A percentile compares a stretch with the other conserved stretches of the same genome.
These are phyloP conservation scores for Areca catechu DNA, from an alignment of 176 grass and related monocot species.

Conservation along the genomic window DNA sequence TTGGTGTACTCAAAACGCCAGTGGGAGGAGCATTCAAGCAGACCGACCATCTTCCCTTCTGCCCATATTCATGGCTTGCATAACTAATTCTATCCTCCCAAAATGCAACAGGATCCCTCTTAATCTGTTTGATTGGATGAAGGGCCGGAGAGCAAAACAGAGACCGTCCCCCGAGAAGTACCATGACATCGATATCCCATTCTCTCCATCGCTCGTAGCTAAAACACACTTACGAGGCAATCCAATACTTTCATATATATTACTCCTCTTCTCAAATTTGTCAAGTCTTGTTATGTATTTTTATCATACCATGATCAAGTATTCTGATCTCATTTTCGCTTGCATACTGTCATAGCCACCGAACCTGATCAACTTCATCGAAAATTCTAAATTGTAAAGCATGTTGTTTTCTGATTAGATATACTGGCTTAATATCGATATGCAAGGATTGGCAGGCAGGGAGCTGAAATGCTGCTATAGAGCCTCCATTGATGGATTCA, in stretches of 20 bases:
- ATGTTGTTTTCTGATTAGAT: neutral
- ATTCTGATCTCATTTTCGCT: no score
- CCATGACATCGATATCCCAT: constrained; percentile 55
- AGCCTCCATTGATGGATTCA: constrained; percentile 66
- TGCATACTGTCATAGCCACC: no score
- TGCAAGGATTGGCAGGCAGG: constrained; percentile 24
- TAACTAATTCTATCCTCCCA: constrained; percentile 13
- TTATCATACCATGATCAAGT: no score
- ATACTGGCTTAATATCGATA: neutral
- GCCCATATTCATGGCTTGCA: constrained; percentile 18
- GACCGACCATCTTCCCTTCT: no score
- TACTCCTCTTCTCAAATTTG: no score
- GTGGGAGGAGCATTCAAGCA: no score
- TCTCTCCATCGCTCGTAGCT: constrained; percentile 51
- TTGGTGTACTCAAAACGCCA: no score
- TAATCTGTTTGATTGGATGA: constrained; percentile 64
- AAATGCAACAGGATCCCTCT: constrained; percentile 34
- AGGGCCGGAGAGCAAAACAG: constrained; percentile 22
- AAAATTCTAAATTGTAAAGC: no score
- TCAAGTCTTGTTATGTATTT: no score
- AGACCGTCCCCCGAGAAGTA: constrained; percentile 32
- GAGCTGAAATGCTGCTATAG: constrained; percentile 85
- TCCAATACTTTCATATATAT: neutral
- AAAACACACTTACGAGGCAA: constrained; percentile 63
- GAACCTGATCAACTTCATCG: no score